These are phyloP conservation scores for Dioscorea alata DNA, from an alignment of 106 monocot species.

Conservation along the genomic window DNA sequence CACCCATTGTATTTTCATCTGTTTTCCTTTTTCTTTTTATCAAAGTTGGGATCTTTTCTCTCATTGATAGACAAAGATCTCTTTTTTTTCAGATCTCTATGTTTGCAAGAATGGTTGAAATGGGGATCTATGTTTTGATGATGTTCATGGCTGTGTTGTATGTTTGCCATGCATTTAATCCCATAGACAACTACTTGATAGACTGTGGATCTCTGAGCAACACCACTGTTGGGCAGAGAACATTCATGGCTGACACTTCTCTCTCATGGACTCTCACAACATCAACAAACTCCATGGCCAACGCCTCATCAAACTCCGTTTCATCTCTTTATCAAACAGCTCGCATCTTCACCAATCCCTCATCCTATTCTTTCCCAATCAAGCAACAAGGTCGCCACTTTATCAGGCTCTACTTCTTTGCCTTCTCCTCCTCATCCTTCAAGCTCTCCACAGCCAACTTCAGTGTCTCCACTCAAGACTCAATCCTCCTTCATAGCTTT, in stretches of 20 bases:
- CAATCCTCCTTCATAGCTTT: conserved; percentile 9
- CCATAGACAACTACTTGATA: conserved; percentile 15
- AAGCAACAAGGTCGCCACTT: conserved; percentile 16
- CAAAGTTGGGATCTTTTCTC: no score
- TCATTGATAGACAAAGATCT: no score
- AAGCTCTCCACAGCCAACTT: conserved; percentile 33
- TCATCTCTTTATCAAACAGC: not conserved
- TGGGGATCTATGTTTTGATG: no score
- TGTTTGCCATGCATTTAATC: conserved; percentile 4
- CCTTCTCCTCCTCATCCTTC: conserved; percentile 21
- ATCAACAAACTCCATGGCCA: not conserved
- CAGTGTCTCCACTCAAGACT: conserved; percentile 33
- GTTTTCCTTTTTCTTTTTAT: no score
- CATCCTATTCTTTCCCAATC: conserved; percentile 8
- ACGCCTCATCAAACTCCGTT: not conserved
- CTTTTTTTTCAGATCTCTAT: no score
- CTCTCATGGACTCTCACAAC: not conserved
- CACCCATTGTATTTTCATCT: no score
- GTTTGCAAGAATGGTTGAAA: no score
- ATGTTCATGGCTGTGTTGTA: not conserved
- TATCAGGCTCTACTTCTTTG: conserved; percentile 63
- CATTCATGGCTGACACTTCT: not conserved
- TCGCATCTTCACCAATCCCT: not conserved
- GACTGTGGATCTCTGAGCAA: conserved; percentile 10
- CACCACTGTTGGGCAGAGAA: not conserved